phyloP scores from a whole-genome alignment of 2,329 filamentous ascomycete species.

The Grosmannia huntii region DNA sequence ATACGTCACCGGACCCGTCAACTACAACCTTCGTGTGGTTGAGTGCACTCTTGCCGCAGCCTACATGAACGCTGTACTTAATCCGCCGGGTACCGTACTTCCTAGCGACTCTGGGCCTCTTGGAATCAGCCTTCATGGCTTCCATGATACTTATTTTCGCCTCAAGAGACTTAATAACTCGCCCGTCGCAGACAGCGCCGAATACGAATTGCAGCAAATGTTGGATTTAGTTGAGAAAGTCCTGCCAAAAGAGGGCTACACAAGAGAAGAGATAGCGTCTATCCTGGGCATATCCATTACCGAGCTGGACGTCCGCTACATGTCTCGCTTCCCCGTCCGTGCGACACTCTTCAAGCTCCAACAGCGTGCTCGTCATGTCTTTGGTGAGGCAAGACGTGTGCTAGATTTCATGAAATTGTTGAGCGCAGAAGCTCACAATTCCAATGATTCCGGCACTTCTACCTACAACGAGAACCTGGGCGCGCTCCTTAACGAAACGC shows the following conservation, averaged over 20 bases:
- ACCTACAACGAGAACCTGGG: slow-evolving; percentile 59
- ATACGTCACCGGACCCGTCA: slow-evolving; percentile 80
- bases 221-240: slow-evolving; percentile 56
- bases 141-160: slow-evolving; percentile 73
- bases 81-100: slow-evolving; percentile 45
- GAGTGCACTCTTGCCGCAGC: slow-evolving; percentile 84
- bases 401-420: slow-evolving; percentile 71
- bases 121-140: slow-evolving; percentile 69
- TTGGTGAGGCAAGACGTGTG: slow-evolving; percentile 77
- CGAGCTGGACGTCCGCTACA: slow-evolving; percentile 65
- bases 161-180: slow-evolving; percentile 27
- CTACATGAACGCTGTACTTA: slow-evolving; percentile 46
- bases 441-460: slow-evolving; percentile 38
- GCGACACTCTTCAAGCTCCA: slow-evolving; percentile 78
- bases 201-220: slow-evolving; percentile 61
- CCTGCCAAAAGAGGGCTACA: slow-evolving; percentile 76
- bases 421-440: slow-evolving; percentile 35
- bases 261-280: slow-evolving; percentile 64
- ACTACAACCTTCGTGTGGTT: slow-evolving; percentile 94
- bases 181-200: slow-evolving; percentile 18
- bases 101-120: slow-evolving; percentile 71
- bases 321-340: slow-evolving; percentile 78
- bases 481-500: slow-evolving; percentile 75
- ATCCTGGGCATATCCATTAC: slow-evolving; percentile 56
- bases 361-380: slow-evolving; percentile 83